Evolutionary conservation across 768 basidiomycete species (phyloP), one percentile per base, ranked within the genome.

Genomic region (Agrocybe chaxingu): DNA sequence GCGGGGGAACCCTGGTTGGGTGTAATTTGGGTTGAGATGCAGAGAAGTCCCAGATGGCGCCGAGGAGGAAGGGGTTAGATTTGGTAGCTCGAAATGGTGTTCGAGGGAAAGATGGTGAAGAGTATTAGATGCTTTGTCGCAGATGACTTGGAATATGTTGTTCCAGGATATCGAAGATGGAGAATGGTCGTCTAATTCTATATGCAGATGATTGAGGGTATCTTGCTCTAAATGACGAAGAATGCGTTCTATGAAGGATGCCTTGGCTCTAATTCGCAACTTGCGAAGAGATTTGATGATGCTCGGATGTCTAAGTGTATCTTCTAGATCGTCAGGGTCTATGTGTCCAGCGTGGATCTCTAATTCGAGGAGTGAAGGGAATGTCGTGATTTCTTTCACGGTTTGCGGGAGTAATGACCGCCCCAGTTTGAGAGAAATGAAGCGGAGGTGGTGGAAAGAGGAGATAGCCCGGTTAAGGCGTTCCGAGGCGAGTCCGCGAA

Each of bases 291-390:
- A 62, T 34, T 65, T 65, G 53, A 79, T 75, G 47, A 62, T 62
- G 34, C 50, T 34, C n/a, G 45, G 10, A 19, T 42, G 24, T 43
- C 45, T 59, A 46, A 31, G 42, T 4, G 48, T 32, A 30, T 60
- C 47, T 31, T 57, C 34, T 24, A 71, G 40, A 7, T 57, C 54
- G 30, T 69, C 60, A 4, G 53, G 31, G 18, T 65, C 62, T 24
- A 80, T 53, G 53, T 69, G 68, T 8, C 68, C 63, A 1, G 70
- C 74, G 47, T 81, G 77, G 8, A 80, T 46, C 48, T 78, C 70
- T 32, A 81, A 65, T 37, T 75, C 63, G 16, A 48, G 50, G 48
- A 80, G 69, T 30, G 39, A 36, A 7, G 72, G 71, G 19, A 79
- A 70, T 13, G 52, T 50, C 13, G 68, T 66, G 36, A 78, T 57